These are phyloP conservation scores for Epichloe aotearoae DNA, from an alignment of 2,329 filamentous ascomycete species.

Conservation along the genomic window DNA sequence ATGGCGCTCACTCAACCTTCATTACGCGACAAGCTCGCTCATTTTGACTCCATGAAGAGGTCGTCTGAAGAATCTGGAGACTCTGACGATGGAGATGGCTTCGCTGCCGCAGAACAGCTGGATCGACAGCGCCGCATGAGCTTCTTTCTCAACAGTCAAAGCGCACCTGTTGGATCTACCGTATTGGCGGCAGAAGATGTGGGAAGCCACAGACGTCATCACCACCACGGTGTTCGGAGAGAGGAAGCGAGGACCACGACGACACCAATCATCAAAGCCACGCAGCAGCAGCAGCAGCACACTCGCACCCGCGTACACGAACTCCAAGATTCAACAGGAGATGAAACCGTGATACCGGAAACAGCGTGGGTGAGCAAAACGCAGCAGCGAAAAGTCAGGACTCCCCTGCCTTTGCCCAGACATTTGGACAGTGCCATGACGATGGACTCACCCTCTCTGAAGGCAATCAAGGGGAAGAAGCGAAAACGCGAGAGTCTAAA, in stretches of 20 bases:
- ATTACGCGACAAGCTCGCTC: constrained; percentile 28
- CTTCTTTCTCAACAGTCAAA: not conserved
- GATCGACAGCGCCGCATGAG: constrained; percentile 1
- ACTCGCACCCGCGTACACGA: not conserved
- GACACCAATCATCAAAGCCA: constrained; percentile 16
- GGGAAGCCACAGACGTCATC: not conserved
- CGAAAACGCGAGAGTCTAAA: constrained; percentile 32
- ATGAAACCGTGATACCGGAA: constrained; percentile 18
- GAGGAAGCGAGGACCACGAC: not conserved
- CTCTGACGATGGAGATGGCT: not conserved
- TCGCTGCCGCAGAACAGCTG: not conserved
- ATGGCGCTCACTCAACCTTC: constrained; percentile 1
- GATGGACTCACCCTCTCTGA: constrained; percentile 13
- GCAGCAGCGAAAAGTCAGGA: constrained; percentile 14
- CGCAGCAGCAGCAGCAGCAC: constrained; percentile 10
- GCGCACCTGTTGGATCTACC: not conserved
- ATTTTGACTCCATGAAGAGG: constrained; percentile 29
- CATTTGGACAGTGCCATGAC: not conserved
- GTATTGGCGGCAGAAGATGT: not conserved
- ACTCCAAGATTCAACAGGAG: constrained; percentile 3
- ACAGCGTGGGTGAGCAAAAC: constrained; percentile 18
- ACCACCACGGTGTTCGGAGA: not conserved
- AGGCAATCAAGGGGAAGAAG: constrained; percentile 22
- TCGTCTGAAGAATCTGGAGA: constrained; percentile 6
- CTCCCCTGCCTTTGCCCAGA: not conserved